Percentiles rank a stretch among this genome's conserved stretches.
phyloP scores from a whole-genome alignment of 257 asterid species.

The Salvia hispanica region DNA sequence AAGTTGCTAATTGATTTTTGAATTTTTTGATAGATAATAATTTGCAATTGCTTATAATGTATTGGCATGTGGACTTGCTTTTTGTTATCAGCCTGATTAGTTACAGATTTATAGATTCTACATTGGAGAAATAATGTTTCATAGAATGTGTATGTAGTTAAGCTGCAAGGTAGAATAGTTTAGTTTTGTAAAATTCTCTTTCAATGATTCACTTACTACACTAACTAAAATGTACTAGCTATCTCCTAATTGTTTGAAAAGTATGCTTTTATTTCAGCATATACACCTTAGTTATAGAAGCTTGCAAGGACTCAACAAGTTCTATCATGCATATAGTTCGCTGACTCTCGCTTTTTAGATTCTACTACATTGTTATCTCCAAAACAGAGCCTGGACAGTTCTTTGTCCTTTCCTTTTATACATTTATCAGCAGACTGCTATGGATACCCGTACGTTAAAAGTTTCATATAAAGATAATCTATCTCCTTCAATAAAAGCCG shows the following conservation, averaged over 20 bases:
- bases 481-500: neutral
- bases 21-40: neutral
- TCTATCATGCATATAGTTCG: neutral
- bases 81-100: neutral
- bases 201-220: neutral
- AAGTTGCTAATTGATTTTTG: neutral
- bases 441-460: neutral
- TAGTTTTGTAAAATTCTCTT: neutral
- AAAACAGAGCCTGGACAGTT: neutral
- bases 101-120: slow-evolving; percentile 11
- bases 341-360: neutral
- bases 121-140: neutral
- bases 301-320: neutral
- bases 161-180: neutral
- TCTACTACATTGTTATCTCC: neutral
- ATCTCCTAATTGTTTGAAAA: too few species aligned
- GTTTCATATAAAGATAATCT: neutral
- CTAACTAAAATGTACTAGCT: neutral
- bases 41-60: neutral
- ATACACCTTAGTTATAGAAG: neutral
- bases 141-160: neutral
- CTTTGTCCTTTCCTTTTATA: neutral
- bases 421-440: neutral
- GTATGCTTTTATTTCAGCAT: neutral
- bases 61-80: neutral